These are phyloP conservation scores for Parietaria judaica DNA, from an alignment of 306 rosid genomes.

Conservation along the genomic window DNA sequence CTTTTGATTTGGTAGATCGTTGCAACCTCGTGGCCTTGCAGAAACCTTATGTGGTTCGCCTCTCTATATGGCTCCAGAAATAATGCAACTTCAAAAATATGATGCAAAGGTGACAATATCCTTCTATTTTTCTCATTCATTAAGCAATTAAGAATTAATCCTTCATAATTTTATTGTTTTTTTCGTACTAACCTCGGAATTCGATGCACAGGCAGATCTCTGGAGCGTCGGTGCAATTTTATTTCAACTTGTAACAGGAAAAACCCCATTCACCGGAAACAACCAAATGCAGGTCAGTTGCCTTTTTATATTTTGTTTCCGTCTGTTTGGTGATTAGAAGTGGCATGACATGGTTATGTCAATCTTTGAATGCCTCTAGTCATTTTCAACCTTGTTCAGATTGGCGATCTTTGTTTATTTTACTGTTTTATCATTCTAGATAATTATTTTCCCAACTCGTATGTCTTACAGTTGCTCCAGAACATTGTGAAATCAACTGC, in stretches of 20 bases:
- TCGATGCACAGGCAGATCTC: slow-evolving; percentile 94
- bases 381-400: slow-evolving; percentile 15
- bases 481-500: slow-evolving; percentile 87
- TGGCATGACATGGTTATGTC: slow-evolving; percentile 9
- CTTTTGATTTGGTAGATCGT: slow-evolving; percentile 51
- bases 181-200: slow-evolving; percentile 38
- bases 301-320: neutral
- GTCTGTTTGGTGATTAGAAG: slow-evolving; percentile 3
- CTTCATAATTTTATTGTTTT: slow-evolving; percentile 14
- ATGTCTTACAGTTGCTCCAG: slow-evolving; percentile 75
- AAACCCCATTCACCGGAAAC: slow-evolving; percentile 91
- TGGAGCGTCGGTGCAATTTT: slow-evolving; percentile 98
- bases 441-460: slow-evolving; percentile 8
- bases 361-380: slow-evolving; percentile 8
- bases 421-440: slow-evolving; percentile 3
- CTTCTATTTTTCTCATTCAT: neutral
- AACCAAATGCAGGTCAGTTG: slow-evolving; percentile 74
- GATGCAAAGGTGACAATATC: slow-evolving; percentile 82
- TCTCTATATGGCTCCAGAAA: slow-evolving; percentile 99
- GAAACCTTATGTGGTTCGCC: slow-evolving; percentile 99
- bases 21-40: slow-evolving; percentile 93
- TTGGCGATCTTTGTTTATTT: slow-evolving; percentile 9
- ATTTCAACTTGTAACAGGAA: slow-evolving; percentile 89
- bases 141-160: neutral
- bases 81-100: slow-evolving; percentile 96